These are phyloP conservation scores for Pseudozyma flocculosa DNA, from an alignment of 1,284 basidiomycete genomes.

Conservation along the genomic window DNA sequence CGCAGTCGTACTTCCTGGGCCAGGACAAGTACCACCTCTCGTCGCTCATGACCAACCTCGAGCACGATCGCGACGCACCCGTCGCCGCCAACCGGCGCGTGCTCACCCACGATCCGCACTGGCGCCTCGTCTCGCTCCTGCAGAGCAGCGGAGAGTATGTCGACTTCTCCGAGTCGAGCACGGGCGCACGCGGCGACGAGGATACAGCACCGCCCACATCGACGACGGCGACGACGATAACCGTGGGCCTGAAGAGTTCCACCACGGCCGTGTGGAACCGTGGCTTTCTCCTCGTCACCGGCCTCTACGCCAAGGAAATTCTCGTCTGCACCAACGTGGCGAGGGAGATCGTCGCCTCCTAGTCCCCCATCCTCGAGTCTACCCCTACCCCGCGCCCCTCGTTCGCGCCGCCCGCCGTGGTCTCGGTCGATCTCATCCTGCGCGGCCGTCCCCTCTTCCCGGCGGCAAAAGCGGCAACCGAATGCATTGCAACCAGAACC, in stretches of 20 bases:
- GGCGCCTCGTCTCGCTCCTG: slow-evolving; percentile 6
- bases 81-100: slow-evolving; percentile 8
- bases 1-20: background rate
- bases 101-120: slow-evolving; percentile 6
- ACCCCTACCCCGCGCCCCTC: too few relatives aligned
- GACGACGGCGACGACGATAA: too few relatives aligned
- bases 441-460: too few relatives aligned
- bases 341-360: slow-evolving; percentile 4
- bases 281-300: slow-evolving; percentile 20
- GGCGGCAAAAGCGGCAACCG: too few relatives aligned
- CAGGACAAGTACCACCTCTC: background rate
- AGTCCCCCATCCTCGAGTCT: background rate
- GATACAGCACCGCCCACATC: too few relatives aligned
- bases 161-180: background rate
- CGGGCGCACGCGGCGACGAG: background rate
- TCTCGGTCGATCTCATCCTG: too few relatives aligned
- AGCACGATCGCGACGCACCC: slow-evolving; percentile 5
- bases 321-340: slow-evolving; percentile 11
- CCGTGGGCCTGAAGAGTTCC: too few relatives aligned
- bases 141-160: slow-evolving; percentile 2
- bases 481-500: too few relatives aligned
- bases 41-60: background rate
- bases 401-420: too few relatives aligned
- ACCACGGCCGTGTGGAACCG: background rate
- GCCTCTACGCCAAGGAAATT: slow-evolving; percentile 9